These are phyloP conservation scores for Choiromyces venosus DNA, from an alignment of 495 filamentous ascomycete genomes.

Conservation along the genomic window DNA sequence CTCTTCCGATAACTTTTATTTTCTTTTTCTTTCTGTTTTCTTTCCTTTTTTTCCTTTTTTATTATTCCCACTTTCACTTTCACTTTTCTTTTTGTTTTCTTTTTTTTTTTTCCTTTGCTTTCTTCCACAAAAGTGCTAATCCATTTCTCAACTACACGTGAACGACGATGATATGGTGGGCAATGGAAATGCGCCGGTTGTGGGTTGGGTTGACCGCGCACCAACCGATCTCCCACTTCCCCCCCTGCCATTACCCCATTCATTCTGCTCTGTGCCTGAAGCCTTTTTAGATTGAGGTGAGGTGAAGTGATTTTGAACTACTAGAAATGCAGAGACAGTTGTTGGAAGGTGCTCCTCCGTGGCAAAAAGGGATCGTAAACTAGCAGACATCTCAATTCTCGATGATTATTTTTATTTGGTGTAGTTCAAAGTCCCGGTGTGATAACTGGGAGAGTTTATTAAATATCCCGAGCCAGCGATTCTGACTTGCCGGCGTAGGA, in stretches of 20 bases:
- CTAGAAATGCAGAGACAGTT: slow-evolving; percentile 2
- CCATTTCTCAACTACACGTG: slow-evolving; percentile 1
- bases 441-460: background rate
- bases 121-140: background rate
- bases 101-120: background rate
- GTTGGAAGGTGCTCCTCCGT: slow-evolving; percentile 2
- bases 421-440: background rate
- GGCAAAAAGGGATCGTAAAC: background rate
- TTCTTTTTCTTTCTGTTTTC: background rate
- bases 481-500: background rate
- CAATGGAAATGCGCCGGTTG: slow-evolving; percentile 1
- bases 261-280: background rate
- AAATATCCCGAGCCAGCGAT: slow-evolving; percentile 3
- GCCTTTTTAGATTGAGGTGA: background rate
- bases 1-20: background rate
- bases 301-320: background rate
- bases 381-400: slow-evolving; percentile 1
- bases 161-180: slow-evolving; percentile 5
- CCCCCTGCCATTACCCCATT: background rate
- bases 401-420: background rate
- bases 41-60: too few species aligned
- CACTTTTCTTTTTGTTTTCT: slow-evolving; percentile 1
- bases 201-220: background rate
- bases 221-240: slow-evolving; percentile 4
- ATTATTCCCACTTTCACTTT: background rate